These are phyloP conservation scores for Phanerochaete carnosa DNA, from an alignment of 768 basidiomycete genomes.

Conservation along the genomic window DNA sequence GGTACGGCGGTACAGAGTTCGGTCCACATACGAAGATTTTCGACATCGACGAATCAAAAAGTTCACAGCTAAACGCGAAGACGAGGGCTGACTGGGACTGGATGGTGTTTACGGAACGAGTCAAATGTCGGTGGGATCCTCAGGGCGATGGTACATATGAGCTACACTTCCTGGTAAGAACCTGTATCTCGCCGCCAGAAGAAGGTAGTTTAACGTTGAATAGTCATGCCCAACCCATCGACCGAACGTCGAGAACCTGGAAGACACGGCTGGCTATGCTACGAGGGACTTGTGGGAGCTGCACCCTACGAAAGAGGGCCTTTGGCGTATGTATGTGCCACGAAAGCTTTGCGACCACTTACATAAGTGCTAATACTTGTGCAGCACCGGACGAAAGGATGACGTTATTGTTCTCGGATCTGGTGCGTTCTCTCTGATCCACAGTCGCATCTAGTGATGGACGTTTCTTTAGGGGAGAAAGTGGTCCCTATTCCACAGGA, in stretches of 20 bases:
- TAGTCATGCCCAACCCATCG: conserved; percentile 15
- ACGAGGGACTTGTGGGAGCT: conserved; percentile 16
- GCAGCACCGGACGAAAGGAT: conserved; percentile 32
- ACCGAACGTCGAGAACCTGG: conserved; percentile 7
- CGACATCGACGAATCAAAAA: neutral
- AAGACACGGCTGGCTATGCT: conserved; percentile 15
- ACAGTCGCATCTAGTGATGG: neutral
- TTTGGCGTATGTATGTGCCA: conserved; percentile 27
- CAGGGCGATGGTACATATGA: conserved; percentile 34
- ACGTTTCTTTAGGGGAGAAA: conserved; percentile 31
- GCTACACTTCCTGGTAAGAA: conserved; percentile 34
- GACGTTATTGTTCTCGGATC: conserved; percentile 36
- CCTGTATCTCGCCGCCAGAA: no score
- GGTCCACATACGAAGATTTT: conserved; percentile 6
- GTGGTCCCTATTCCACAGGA: conserved; percentile 20
- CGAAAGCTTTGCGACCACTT: no score
- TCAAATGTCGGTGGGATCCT: conserved; percentile 26
- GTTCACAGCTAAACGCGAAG: neutral
- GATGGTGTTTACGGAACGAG: conserved; percentile 22
- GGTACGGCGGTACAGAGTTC: conserved; percentile 9
- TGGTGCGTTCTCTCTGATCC: neutral
- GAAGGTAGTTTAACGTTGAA: neutral
- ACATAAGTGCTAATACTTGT: conserved; percentile 4
- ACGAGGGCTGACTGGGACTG: conserved; percentile 34
- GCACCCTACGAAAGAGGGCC: conserved; percentile 17